Evolutionary conservation across 1,284 basidiomycete species (phyloP).

Genomic region (Moniliella sp.): DNA sequence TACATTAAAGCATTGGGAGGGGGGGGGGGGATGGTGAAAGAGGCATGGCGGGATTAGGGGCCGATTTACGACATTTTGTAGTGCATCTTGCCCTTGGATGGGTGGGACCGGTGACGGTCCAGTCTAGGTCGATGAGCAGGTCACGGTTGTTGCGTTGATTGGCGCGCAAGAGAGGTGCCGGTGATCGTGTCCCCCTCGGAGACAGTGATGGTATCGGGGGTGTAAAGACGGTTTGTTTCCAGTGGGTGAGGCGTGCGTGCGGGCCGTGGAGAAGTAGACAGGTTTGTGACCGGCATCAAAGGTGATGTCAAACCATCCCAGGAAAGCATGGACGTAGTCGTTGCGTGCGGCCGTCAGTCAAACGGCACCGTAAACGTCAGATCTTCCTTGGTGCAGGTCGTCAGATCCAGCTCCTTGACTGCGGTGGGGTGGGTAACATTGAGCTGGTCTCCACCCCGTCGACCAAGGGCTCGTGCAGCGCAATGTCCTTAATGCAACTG

Average conservation of each 20-base stretch:
- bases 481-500: conserved; percentile 97
- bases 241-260: conserved; percentile 31
- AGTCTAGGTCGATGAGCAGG: conserved; percentile 26
- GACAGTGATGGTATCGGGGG: conserved; percentile 23
- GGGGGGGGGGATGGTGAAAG: too few relatives aligned
- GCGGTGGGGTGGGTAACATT: conserved; percentile 30
- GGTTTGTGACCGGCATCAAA: conserved; percentile 94
- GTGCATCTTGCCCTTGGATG: conserved; percentile 13
- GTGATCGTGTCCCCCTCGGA: conserved; percentile 20
- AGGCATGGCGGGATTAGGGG: too few relatives aligned
- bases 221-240: conserved; percentile 35
- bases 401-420: conserved; percentile 49
- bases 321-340: conserved; percentile 85
- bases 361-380: conserved; percentile 66
- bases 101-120: conserved; percentile 14
- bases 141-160: conserved; percentile 29
- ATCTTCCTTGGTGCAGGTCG: conserved; percentile 83
- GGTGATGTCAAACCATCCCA: conserved; percentile 94
- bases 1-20: too few relatives aligned
- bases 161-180: conserved; percentile 22
- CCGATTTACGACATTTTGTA: conserved; percentile 35
- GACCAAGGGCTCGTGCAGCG: conserved; percentile 79
- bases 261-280: conserved; percentile 42
- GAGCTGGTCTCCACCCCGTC: conserved; percentile 53
- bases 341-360: conserved; percentile 57